Base-by-base conservation (phyloP, 176 grass and related monocot species). In the Saccharum officinarum region DNA sequence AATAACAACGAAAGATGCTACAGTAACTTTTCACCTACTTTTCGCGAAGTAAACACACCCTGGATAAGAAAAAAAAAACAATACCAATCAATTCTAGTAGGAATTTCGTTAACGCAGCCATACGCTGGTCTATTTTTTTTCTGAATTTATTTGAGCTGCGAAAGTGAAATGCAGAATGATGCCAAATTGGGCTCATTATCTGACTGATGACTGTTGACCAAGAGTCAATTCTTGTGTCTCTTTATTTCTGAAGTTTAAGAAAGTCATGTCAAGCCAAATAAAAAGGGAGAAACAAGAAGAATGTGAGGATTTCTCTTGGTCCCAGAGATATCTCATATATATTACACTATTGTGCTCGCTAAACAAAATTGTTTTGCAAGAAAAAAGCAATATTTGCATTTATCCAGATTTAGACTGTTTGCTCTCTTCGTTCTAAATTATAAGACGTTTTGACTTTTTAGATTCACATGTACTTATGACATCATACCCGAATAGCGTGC, bases 91-190 rank as follows among this genome's bases (percentile, higher is more conserved):
- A 39, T 33, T 73, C 52, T 61, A 15, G 7, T 10, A 30, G 22
- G 8, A 65, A 74, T 49, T 16, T 30, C 18, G 45, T 20, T 10
- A 49, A 60, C 28, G 26, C 52, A 28, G 0, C 46, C 50, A 64
- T 2, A 40, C 11, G 22, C 6, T 22, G 36, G 7, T 47, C 5
- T 75, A 20, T 80, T 47, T n/a, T 13, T 44, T 64, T 45, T n/a
- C 45, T 54, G 28, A 50, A 37, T 69, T 39, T 81, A 38, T 70
- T 81, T 26, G 15, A 37, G 22, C 41, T 8, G 7, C 3, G 52
- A 83, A 70, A 77, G 54, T 50, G 74, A 65, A 73, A 54, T 33
- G 28, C 13, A 55, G 64, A 42, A 73, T 52, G 46, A 67, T 26
- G 71, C 71, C 42, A 74, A 74, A 17, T 14, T 59, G 40, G 37